These are phyloP conservation scores for Calonectria leucothoes DNA, from an alignment of 2,329 filamentous ascomycete genomes.

Conservation along the genomic window DNA sequence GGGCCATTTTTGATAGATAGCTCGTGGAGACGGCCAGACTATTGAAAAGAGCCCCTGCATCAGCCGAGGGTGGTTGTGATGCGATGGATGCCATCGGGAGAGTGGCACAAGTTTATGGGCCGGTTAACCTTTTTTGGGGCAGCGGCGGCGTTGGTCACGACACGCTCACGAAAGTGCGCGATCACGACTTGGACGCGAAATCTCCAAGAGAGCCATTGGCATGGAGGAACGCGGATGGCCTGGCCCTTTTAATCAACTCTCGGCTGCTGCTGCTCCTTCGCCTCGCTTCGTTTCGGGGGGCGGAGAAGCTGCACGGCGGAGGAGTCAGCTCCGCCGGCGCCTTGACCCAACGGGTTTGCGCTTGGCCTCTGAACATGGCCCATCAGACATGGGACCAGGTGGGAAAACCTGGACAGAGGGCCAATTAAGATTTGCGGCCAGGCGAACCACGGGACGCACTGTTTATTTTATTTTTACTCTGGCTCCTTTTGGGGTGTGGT, in stretches of 20 bases:
- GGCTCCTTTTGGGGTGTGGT: not conserved
- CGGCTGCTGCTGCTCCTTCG: not conserved
- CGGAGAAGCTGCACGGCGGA: not conserved
- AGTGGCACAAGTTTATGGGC: not conserved
- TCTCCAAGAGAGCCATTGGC: slow-evolving; percentile 5
- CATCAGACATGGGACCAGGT: not conserved
- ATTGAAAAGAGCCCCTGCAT: slow-evolving; percentile 8
- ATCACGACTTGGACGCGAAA: slow-evolving; percentile 29
- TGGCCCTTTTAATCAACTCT: slow-evolving; percentile 36
- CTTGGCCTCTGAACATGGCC: slow-evolving; percentile 13
- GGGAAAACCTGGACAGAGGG: slow-evolving; percentile 5
- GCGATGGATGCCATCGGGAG: not conserved
- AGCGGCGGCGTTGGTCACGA: slow-evolving; percentile 21
- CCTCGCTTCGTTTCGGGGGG: too few relatives aligned
- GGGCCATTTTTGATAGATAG: not conserved
- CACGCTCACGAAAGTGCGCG: slow-evolving; percentile 28
- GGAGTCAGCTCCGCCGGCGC: not conserved
- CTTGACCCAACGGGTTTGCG: not conserved
- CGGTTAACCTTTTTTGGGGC: not conserved
- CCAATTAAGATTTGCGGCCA: slow-evolving; percentile 11
- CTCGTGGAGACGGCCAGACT: not conserved
- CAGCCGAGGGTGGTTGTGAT: not conserved
- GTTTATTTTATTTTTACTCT: not conserved
- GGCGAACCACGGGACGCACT: not conserved
- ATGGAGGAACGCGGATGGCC: slow-evolving; percentile 35